Base-by-base conservation (phyloP, 768 basidiomycete species). In the Saitozyma podzolica region DNA sequence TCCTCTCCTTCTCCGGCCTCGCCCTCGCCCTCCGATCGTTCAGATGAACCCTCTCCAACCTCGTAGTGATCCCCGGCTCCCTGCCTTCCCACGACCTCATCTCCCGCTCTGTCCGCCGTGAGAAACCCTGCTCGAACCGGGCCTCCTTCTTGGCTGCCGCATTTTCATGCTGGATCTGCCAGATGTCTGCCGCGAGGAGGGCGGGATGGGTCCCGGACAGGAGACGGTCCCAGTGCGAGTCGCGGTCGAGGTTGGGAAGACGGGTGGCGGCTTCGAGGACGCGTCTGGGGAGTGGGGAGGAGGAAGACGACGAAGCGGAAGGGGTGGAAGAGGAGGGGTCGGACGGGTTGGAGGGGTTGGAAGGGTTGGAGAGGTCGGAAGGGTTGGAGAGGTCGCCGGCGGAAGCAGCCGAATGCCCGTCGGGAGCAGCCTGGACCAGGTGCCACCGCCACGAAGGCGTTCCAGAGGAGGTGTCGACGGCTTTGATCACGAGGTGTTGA, bases 71-170 rank as follows among this genome's bases (percentile, higher is more conserved):
- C 1, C 60, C 65, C 20, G 56, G 58, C 20, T 47, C 51, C 41
- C 75, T 61, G 4, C 58, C 69, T 17, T 61, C 63, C 73, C 69
- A 73, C 14, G 39, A 59, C 65, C 62, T 64, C 16, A 74, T 63
- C 50, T 76, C 68, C 17, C 65, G 40, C 40, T 71, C 67, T 3
- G 66, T 72, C 61, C 72, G 61, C 13, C 59, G 13, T 8, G 47
- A 54, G 20, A 54, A 49, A 14, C 62, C 66, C 16, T 41, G n/a
- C 11, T 60, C 56, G 17, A 61, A 55, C 17, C 42, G 54, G 20
- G 52, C 41, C 16, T 70, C 66, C 17, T 61, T 55, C 29, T 53
- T 45, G 17, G 60, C 61, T 3, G 43, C 37, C 8, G 45, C 49
- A 50, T 66, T 66, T 8, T 39, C 13, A 17, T 40, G 19, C 45